phyloP scores from a whole-genome alignment of 768 basidiomycete genomes.

The Scleroderma bovista region DNA sequence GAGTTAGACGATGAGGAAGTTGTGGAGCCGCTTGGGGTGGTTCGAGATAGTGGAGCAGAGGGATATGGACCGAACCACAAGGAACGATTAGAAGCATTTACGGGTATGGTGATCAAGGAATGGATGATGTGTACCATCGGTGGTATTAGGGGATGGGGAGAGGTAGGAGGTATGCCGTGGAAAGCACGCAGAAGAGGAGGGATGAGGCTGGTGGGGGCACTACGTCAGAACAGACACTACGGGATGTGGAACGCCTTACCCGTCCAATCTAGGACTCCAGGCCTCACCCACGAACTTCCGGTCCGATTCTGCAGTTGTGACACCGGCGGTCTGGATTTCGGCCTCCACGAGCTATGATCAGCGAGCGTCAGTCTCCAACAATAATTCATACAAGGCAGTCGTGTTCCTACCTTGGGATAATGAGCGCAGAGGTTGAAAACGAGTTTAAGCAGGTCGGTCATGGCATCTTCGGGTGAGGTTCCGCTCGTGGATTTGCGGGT shows the following conservation, averaged over 20 bases:
- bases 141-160: slow-evolving; percentile 56
- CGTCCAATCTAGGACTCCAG: slow-evolving; percentile 70
- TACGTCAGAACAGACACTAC: neutral
- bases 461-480: slow-evolving; percentile 62
- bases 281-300: slow-evolving; percentile 63
- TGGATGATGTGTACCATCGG: slow-evolving; percentile 84
- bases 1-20: slow-evolving; percentile 23
- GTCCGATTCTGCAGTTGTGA: slow-evolving; percentile 13
- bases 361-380: neutral
- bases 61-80: slow-evolving; percentile 55
- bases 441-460: slow-evolving; percentile 80
- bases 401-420: slow-evolving; percentile 61
- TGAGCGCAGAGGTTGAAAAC: slow-evolving; percentile 76
- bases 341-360: slow-evolving; percentile 32
- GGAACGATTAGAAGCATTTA: slow-evolving; percentile 47
- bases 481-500: slow-evolving; percentile 29
- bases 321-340: slow-evolving; percentile 33
- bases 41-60: slow-evolving; percentile 30
- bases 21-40: slow-evolving; percentile 34
- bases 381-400: neutral
- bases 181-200: slow-evolving; percentile 68
- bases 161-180: slow-evolving; percentile 55
- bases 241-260: slow-evolving; percentile 38
- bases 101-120: slow-evolving; percentile 72
- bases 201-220: slow-evolving; percentile 46